Evolutionary conservation across 352 stramenopile species (phyloP), one percentile per base, ranked within the genome.

Genomic region (Phytophthora brassicae): DNA sequence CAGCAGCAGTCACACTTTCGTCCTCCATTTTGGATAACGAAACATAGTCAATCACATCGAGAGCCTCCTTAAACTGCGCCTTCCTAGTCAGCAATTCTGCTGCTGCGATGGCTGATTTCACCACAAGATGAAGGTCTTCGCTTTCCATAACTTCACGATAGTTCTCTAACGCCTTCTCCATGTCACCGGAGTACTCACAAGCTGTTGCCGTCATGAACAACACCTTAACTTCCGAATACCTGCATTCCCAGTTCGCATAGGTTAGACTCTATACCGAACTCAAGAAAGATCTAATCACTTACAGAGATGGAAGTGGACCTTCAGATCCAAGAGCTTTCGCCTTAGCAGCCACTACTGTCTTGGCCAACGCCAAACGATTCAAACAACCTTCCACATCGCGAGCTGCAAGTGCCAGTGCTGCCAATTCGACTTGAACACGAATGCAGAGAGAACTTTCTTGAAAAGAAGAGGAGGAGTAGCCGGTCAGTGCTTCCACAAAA

Each of bases 341-440:
- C 54, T 92, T 92, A 22, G 88, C 75, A 17, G 43, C 24, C 7
- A 84, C 66, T 24, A 83, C 38, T 3, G 68, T 71, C 45, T 72
- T 80, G 0, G 71, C 74, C 20, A 77, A 58, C 11, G 69, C 54
- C 17, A 92, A 51, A 11, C 81, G 83, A 51, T 66, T 74, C 17
- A 89, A 36, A 46, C 79, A 88, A 38, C 74, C 74, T 56, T 92
- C 83, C 3, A 89, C 75, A 38, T 92, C 83, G 6, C 74, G 75
- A 8, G 50, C 42, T 6, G 38, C 35, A 14, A 90, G 65, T 4
- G 77, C 68, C 11, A 88, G 57, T 6, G 62, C 69, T 12, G 81
- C 83, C 38, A 90, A 52, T 24, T 77, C 75, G 11, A 89, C 49
- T 52, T 92, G 83, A 4, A 67, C 64, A 9, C 77, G 70, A 9